These are phyloP conservation scores for Myochromella boudieri DNA, from an alignment of 768 basidiomycete species.

Conservation along the genomic window DNA sequence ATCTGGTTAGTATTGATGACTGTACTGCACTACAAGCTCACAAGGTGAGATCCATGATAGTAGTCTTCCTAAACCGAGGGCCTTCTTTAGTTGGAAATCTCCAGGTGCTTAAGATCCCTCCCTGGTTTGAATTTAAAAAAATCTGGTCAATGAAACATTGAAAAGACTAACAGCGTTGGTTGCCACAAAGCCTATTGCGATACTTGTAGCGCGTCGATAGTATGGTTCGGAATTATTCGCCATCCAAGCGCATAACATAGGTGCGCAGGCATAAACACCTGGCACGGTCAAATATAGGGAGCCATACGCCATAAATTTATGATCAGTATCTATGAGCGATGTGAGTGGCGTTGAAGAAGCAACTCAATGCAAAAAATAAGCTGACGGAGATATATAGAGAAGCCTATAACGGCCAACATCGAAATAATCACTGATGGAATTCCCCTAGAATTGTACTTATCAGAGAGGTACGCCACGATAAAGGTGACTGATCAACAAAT, in stretches of 20 bases:
- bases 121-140: slow-evolving; percentile 19
- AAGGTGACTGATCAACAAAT: slow-evolving; percentile 18
- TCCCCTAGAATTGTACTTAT: slow-evolving; percentile 26
- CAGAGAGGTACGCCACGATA: slow-evolving; percentile 22
- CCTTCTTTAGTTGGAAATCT: slow-evolving; percentile 37
- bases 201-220: slow-evolving; percentile 43
- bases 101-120: slow-evolving; percentile 41
- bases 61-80: slow-evolving; percentile 34
- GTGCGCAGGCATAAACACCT: slow-evolving; percentile 39
- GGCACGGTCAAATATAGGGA: slow-evolving; percentile 45
- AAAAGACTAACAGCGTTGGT: slow-evolving; percentile 25
- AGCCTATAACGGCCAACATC: slow-evolving; percentile 33
- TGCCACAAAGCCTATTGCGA: slow-evolving; percentile 42
- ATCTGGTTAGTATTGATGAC: slow-evolving; percentile 22
- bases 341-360: slow-evolving; percentile 16
- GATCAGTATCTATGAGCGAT: background rate
- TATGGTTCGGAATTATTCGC: slow-evolving; percentile 53
- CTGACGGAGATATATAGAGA: slow-evolving; percentile 37
- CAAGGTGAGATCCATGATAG: slow-evolving; percentile 36
- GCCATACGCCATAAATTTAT: slow-evolving; percentile 36
- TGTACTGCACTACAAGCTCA: slow-evolving; percentile 16
- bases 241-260: slow-evolving; percentile 43
- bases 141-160: background rate
- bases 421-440: slow-evolving; percentile 29
- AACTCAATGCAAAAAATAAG: background rate